Evolutionary conservation across 371 early-diverging fungal species (phyloP).

Genomic region (Chytridium lagenaria): DNA sequence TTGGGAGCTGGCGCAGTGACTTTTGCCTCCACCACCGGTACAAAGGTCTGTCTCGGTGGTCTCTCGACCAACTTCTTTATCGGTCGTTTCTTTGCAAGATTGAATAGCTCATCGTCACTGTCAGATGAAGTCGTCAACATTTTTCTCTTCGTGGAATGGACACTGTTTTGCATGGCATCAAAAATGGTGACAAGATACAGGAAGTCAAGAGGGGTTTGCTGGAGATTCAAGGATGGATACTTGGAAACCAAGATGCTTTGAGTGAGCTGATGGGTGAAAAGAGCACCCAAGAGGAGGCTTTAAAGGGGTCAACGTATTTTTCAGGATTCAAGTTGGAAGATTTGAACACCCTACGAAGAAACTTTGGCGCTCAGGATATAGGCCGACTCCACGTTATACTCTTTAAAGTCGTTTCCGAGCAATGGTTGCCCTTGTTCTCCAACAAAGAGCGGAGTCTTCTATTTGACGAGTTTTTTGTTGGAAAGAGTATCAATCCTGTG

Average conservation of each 20-base stretch:
- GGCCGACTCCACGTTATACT: not conserved
- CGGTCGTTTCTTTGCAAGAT: conserved; percentile 1
- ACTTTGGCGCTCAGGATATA: not conserved
- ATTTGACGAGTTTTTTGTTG: conserved; percentile 11
- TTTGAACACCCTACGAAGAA: not conserved
- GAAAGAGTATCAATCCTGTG: not conserved
- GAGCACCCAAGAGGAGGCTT: not conserved
- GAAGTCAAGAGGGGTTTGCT: not conserved
- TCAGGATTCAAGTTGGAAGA: not conserved
- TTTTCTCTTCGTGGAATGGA: conserved; percentile 7
- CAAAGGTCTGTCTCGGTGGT: not conserved
- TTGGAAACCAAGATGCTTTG: not conserved
- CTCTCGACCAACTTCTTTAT: not conserved
- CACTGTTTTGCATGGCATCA: not conserved
- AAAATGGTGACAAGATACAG: not conserved
- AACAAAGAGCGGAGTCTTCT: not conserved
- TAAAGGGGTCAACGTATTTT: not conserved
- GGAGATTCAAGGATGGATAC: not conserved
- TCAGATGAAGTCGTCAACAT: not conserved
- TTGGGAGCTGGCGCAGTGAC: not conserved
- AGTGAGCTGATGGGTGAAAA: not conserved
- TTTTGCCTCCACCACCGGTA: not conserved
- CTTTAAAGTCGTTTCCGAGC: not conserved
- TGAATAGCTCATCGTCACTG: conserved; percentile 8
- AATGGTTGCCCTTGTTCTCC: conserved; percentile 8